These are phyloP conservation scores for Colletotrichum magnum DNA, from an alignment of 2,329 filamentous ascomycete genomes.

Conservation along the genomic window DNA sequence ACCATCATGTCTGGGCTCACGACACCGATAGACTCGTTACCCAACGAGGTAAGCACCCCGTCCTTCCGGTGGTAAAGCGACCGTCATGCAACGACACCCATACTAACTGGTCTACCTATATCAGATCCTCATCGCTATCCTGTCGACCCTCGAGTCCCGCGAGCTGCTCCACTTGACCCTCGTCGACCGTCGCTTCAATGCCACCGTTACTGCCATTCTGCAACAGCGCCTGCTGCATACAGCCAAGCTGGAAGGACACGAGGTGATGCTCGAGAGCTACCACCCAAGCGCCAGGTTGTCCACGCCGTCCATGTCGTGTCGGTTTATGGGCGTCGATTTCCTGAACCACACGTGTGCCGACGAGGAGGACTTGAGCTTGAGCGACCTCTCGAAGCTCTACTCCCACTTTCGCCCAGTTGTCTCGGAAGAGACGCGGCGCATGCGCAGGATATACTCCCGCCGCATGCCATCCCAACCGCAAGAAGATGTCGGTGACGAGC, in stretches of 20 bases:
- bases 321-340: constrained; percentile 75
- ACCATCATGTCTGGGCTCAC: constrained; percentile 30
- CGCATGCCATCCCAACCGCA: constrained; percentile 48
- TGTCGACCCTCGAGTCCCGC: constrained; percentile 63
- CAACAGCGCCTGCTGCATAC: constrained; percentile 74
- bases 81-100: not conserved
- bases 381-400: constrained; percentile 71
- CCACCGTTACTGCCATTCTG: constrained; percentile 73
- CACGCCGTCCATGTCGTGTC: constrained; percentile 77
- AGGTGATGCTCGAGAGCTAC: constrained; percentile 84
- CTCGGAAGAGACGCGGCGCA: constrained; percentile 64
- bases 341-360: constrained; percentile 58
- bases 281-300: constrained; percentile 78
- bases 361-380: constrained; percentile 43
- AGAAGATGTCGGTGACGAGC: constrained; percentile 51
- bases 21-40: constrained; percentile 47
- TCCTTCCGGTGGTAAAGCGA: not conserved
- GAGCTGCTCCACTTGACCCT: constrained; percentile 70
- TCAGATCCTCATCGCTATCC: constrained; percentile 66
- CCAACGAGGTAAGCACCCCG: constrained; percentile 50
- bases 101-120: not conserved
- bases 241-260: constrained; percentile 71
- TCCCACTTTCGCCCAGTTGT: constrained; percentile 78
- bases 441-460: constrained; percentile 44
- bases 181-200: constrained; percentile 75